Base-by-base conservation (phyloP, 2,329 filamentous ascomycete genomes). In the Escovopsis sp. region DNA sequence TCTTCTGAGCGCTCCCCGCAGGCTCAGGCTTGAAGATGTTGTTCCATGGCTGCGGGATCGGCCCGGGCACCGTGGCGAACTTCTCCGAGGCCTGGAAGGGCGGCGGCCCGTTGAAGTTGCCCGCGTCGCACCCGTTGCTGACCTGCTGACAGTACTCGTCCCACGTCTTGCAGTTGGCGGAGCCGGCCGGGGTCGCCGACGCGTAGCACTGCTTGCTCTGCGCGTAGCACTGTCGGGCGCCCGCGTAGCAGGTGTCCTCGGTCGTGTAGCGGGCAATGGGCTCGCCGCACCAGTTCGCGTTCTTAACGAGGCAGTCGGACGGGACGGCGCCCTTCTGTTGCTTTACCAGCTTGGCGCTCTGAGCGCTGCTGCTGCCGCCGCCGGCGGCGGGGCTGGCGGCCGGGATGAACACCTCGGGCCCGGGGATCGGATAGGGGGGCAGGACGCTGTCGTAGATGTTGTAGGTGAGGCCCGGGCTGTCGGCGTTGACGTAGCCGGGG, bases 251-350 rank as follows among this genome's bases (percentile, higher is more conserved):
- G 12, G 69, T 69, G 2, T 54, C 54, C 54, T 77, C 66, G 37
- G 64, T 63, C 4, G 60, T 63, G 61, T 81, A 85, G 8, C 59
- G 51, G 0, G 70, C 57, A 1, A 85, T 67, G 53, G 82, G 71
- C 45, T 69, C 64, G 41, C 70, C 80, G 59, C 78, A 83, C 81
- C 80, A 86, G 63, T 86, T 85, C 45, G 65, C 80, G 55, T 83
- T 84, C 54, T 76, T 74, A 46, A 79, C 54, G 33, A 83, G 63
- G 54, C 75, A 82, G 50, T 66, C 61, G 2, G 53, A 43, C 0
- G 79, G 79, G 41, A 75, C 63, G 11, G 68, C 58, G 11, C 76
- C 77, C 42, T 10, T 47, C 52, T 36, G 38, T 23, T 34, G 34
- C 7, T 10, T 10, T 3, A 12, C 12, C 2, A 7, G 9, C 9